Evolutionary conservation across 75 land plant genomes (phyloP), one percentile per base, ranked within the genome.

Genomic region (Picea glauca): DNA sequence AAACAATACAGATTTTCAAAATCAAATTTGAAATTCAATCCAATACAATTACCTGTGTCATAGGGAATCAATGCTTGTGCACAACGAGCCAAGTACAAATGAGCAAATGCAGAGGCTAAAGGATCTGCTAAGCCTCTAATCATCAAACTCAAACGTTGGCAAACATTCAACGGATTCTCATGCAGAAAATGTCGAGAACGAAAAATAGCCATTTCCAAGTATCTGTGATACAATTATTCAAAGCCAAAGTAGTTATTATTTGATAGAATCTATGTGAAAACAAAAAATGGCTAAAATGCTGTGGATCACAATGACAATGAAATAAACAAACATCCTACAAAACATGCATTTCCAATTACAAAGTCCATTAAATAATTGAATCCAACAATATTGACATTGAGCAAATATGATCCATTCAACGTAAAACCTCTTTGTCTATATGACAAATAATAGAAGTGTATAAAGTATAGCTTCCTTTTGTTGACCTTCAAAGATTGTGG

Each of bases 41-140:
- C 9, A 32, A 26, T 66, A 7, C 75, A 43, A 32, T 79, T 80
- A 95, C 98, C 93, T 83, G 68, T 82, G 78, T 88, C 87, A 74
- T 15, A 58, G 14, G 81, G 84, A 15, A 80, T 83, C 60, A 93
- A 79, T 80, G 76, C 83, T 74, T 81, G 83, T 30, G 87, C 86
- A 84, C 88, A 78, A 33, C 88, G 87, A 60, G 83, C 92, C 75
- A 95, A 60, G 78, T 95, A 93, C n/a, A 93, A 79, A 76, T 84
- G 90, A 72, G 92, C 94, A 77, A 91, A 95, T 40, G 91, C 85
- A 80, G 92, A 86, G 74, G 93, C 93, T 74, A 95, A 78, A 33
- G 98, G 95, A 90, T 93, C 91, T 70, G 86, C 93, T 38, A 95
- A 31, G 12, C 98, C 98, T 79, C 98, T 89, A 64, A 84, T 84